Evolutionary conservation across 2,329 filamentous ascomycete species (phyloP), one percentile per base, ranked within the genome.

Genomic region (Pseudogymnoascus sp.): DNA sequence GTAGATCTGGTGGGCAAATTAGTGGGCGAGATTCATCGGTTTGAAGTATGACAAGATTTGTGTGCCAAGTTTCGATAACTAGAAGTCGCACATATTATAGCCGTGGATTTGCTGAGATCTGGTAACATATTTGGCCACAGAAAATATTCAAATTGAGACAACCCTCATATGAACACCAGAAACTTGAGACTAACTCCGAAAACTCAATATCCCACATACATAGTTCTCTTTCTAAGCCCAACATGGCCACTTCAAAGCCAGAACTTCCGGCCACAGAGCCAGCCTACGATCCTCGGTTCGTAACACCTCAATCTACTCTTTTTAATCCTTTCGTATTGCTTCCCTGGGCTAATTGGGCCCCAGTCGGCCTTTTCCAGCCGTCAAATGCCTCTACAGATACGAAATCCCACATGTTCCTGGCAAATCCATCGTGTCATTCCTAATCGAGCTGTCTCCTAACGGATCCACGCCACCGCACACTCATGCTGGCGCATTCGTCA

Each of bases 401-500:
- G 63, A 65, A 38, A 70, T 78, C 64, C 70, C 72, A 60, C 77
- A 77, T 57, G 67, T 68, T 6, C 75, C 76, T 0, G 75, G 73
- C 14, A 78, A 75, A 62, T 74, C 69, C 14, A 72, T 75, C 16
- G 67, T 79, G 54, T 72, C 70, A 2, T n/a, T 76, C n/a, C 70
- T 70, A 8, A 66, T 79, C 8, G 65, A 63, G 18, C 74, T 73
- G 47, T 71, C 73, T 0, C 76, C 76, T 0, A 69, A 73, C 41
- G 72, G 64, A 32, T 69, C 72, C 6, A 77, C 76, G 0, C 77
- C 78, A 1, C 75, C 78, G 0, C 78, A 80, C 64, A 73, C 73
- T 0, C 79, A 80, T 60, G 75, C 73, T 1, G 76, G 75, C 2
- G 76, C 76, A 3, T 71, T 74, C 0, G 76, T 77, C 8, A 66